A percentile compares a stretch with the other conserved stretches of the same genome.
Conservation (phyloP, 2,329 filamentous ascomycete genomes). For the Sclerotinia trifoliorum region DNA sequence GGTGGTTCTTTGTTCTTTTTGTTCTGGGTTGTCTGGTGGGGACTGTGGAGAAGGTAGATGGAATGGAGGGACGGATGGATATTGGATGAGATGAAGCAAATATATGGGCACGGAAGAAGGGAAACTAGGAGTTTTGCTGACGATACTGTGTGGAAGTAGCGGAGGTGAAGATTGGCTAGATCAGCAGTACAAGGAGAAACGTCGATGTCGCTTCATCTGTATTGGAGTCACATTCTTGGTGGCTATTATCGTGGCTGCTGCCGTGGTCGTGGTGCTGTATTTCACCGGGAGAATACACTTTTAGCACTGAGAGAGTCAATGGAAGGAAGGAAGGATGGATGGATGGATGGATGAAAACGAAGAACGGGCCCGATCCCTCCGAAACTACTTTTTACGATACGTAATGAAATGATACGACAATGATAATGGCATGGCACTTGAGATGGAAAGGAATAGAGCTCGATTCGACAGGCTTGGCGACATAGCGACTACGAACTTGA, state of each 20-base stretch:
- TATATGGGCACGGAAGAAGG: conserved; percentile 1
- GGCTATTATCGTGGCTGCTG: conserved; percentile 30
- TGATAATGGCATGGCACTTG: conserved; percentile 16
- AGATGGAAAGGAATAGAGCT: background rate
- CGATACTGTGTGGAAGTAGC: conserved; percentile 24
- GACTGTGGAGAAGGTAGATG: no score
- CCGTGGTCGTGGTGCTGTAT: conserved; percentile 35
- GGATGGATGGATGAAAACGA: background rate
- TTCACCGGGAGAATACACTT: conserved; percentile 28
- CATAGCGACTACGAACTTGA: background rate
- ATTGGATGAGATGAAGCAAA: conserved; percentile 25
- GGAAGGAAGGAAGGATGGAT: background rate
- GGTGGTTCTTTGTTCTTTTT: background rate
- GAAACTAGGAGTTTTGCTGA: background rate
- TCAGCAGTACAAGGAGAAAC: conserved; percentile 38
- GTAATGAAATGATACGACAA: conserved; percentile 14
- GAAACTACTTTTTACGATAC: conserved; percentile 12
- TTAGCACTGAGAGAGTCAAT: background rate
- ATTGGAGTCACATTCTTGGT: conserved; percentile 32
- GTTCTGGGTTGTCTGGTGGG: no score
- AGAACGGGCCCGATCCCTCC: background rate
- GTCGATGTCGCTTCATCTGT: conserved; percentile 34
- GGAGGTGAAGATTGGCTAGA: conserved; percentile 37
- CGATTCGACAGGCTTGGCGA: conserved; percentile 8
- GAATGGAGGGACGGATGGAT: background rate